phyloP scores from a whole-genome alignment of 2,329 filamentous ascomycete genomes.

The Penicillium sp. region DNA sequence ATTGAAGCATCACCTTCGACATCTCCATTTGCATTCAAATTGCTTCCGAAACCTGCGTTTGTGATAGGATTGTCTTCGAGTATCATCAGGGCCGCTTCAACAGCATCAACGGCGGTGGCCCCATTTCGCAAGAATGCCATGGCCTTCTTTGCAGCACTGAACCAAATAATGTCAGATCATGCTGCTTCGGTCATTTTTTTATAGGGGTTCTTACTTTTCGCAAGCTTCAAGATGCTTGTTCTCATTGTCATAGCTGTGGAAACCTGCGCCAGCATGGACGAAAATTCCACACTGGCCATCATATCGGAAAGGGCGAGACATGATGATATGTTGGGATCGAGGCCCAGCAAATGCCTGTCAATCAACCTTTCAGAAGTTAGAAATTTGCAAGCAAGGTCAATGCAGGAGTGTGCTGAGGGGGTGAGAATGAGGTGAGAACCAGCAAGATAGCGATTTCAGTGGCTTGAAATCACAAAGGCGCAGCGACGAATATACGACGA shows the following conservation, averaged over 20 bases:
- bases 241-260: constrained; percentile 87
- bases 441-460: neutral
- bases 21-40: constrained; percentile 82
- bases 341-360: neutral
- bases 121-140: constrained; percentile 81
- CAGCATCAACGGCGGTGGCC: constrained; percentile 79
- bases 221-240: constrained; percentile 81
- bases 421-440: neutral
- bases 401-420: neutral
- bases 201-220: constrained; percentile 67
- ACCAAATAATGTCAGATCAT: constrained; percentile 1
- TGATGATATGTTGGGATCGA: constrained; percentile 15
- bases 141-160: constrained; percentile 76
- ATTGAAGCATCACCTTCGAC: constrained; percentile 96
- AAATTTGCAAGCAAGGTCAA: neutral
- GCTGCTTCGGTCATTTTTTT: neutral
- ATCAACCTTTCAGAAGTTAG: neutral
- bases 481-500: neutral
- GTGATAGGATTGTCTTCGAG: constrained; percentile 95
- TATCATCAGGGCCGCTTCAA: constrained; percentile 83
- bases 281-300: constrained; percentile 74
- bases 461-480: neutral
- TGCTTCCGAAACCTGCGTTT: constrained; percentile 95
- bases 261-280: constrained; percentile 93
- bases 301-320: constrained; percentile 39